Base-by-base conservation (phyloP, 2,329 filamentous ascomycete genomes). In the Dactylellina sp. region DNA sequence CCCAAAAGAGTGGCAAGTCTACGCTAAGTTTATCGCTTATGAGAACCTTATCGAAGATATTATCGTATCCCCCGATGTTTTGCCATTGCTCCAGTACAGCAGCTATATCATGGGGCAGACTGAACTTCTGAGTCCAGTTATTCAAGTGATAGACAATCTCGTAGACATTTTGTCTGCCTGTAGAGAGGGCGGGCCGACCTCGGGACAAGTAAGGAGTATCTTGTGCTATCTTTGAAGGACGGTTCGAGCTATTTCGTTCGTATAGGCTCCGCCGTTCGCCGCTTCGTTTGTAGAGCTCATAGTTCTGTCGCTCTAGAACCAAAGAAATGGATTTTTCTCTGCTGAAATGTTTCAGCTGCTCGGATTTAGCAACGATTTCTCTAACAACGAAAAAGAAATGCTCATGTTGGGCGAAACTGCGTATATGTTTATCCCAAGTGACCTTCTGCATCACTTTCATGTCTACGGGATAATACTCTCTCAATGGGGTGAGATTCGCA, bases 361-460 rank as follows among this genome's bases (percentile, higher is more conserved):
- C 64, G 0, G 80, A 79, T 63, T 83, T 79, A 1, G 78, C 25
- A 3, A 84, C 78, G 14, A 86, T 81, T 0, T 63, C 75, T 3
- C 76, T 40, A 0, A 84, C 83, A 4, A 76, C 53, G 1, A 76
- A 72, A 39, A 79, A 79, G 44, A 86, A 85, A 0, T 77, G 76
- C 0, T 81, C 80, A 61, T 87, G 82, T 60, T 88, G 86, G 0
- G 83, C 78, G 0, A 84, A 75, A 3, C 80, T 81, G 0, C 81
- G 80, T 0, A 87, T 76, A 0, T 57, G n/a, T 0, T 65, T 0
- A 0, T 77, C 60, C 86, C 86, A 88, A 0, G 12, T 0, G 1
- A 86, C 80, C 0, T 50, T 80, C 61, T 88, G 84, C 85, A 87
- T 87, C 0, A 80, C 79, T 12, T 76, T 66, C 7, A 80, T n/a